Evolutionary conservation across 2,329 filamentous ascomycete species (phyloP), one percentile per base, ranked within the genome.

Genomic region (Exophiala spinifera): DNA sequence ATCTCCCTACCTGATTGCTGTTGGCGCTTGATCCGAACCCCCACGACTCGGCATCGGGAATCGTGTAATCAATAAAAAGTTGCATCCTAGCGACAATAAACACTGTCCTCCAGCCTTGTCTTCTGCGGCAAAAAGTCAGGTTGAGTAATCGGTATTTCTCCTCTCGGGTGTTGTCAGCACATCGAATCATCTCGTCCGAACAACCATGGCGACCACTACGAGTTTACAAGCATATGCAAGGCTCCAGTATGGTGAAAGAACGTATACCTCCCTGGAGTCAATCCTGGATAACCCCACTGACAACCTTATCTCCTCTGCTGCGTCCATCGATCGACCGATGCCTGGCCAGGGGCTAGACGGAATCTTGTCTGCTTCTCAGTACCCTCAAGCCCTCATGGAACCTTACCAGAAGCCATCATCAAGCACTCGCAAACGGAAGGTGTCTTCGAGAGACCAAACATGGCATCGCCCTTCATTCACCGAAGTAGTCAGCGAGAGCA

Each of bases 371-470:
- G 60, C 60, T 17, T 53, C 55, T 1, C 53, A 33, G 4, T 62
- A 62, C 40, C 60, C 60, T 15, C 57, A 60, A 13, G 52, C 42
- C 17, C 49, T 60, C 19, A 60, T 56, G 57, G 47, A 59, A 44
- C 51, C 59, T 31, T 59, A 59, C 46, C 43, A 53, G 17, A 44
- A 49, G 5, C 25, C 40, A 8, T 47, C 50, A 8, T 46, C 34
- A 33, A 52, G 46, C 37, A 40, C 50, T 21, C 48, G 55, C 42
- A 61, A 61, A 40, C 49, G 56, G 15, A 61, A 61, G 39, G 36
- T 48, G 15, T 34, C 50, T 3, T 46, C 50, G 10, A 21, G 45
- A 4, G 39, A 51, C 21, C 53, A 59, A 19, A 34, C 57, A 8
- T 59, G 57, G 20, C 54, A 57, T 8, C 56, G 59, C 34, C 33